Conservation (phyloP, 2,329 filamentous ascomycete species). For the Paradendryphiella salina region DNA sequence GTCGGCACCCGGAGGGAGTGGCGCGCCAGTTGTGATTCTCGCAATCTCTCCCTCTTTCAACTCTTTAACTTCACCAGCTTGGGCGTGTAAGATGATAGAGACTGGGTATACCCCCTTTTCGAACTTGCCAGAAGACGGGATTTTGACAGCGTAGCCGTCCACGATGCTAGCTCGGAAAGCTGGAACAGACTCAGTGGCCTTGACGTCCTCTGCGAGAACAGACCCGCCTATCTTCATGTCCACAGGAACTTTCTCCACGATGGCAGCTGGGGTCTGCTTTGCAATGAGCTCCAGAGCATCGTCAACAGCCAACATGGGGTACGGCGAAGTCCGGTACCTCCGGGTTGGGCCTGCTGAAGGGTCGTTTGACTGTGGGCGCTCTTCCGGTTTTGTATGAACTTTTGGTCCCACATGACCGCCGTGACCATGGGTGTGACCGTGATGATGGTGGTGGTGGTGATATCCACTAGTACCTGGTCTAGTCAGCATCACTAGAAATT, state of each 20-base stretch:
- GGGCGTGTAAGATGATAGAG: conserved; percentile 81
- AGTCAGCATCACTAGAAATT: neutral
- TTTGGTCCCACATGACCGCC: conserved; percentile 54
- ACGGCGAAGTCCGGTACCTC: conserved; percentile 83
- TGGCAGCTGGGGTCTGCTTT: conserved; percentile 69
- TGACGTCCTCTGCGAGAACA: conserved; percentile 81
- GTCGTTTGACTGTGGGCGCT: conserved; percentile 62
- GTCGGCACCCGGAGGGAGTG: conserved; percentile 83
- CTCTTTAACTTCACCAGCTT: conserved; percentile 66
- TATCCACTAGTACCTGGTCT: conserved; percentile 32
- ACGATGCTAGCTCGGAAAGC: conserved; percentile 96
- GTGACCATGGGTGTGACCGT: conserved; percentile 62
- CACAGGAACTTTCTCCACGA: conserved; percentile 62
- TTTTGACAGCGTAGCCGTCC: conserved; percentile 77
- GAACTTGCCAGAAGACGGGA: conserved; percentile 48
- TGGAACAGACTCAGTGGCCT: conserved; percentile 79
- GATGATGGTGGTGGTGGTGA: conserved; percentile 49
- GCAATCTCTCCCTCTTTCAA: conserved; percentile 77
- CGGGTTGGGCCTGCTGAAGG: conserved; percentile 63
- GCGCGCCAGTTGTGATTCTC: conserved; percentile 92
- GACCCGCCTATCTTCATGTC: conserved; percentile 69
- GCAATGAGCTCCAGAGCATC: conserved; percentile 75
- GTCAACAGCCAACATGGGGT: conserved; percentile 85
- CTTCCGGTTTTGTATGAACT: conserved; percentile 70
- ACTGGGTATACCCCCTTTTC: conserved; percentile 83